These are phyloP conservation scores for Paralagenidium karlingii DNA, from an alignment of 352 stramenopile genomes.

Conservation along the genomic window DNA sequence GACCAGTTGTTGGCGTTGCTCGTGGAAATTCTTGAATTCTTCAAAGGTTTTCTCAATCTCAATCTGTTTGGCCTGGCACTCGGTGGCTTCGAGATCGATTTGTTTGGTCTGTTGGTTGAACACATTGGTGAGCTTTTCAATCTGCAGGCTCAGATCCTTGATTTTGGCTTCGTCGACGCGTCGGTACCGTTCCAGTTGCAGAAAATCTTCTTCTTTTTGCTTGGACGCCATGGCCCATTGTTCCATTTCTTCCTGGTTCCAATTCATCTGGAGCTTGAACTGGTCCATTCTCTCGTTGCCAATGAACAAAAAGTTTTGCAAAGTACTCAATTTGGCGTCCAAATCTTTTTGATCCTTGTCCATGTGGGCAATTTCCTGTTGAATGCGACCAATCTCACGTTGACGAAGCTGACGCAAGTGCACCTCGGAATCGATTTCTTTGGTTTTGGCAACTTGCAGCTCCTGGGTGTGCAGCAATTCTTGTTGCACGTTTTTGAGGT, in stretches of 20 bases:
- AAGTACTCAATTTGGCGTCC: constrained; percentile 74
- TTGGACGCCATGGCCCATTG: constrained; percentile 91
- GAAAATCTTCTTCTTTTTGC: constrained; percentile 93
- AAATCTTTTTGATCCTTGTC: constrained; percentile 64
- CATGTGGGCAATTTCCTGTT: constrained; percentile 56
- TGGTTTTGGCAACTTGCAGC: constrained; percentile 85
- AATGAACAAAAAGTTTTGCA: constrained; percentile 88
- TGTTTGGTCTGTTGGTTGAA: constrained; percentile 65
- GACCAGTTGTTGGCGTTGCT: constrained; percentile 90
- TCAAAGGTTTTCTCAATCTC: constrained; percentile 92
- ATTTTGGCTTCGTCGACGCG: constrained; percentile 91
- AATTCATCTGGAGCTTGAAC: constrained; percentile 96
- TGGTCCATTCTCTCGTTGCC: constrained; percentile 91
- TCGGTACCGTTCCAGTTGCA: constrained; percentile 89
- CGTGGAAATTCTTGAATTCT: constrained; percentile 88
- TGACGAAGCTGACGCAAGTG: constrained; percentile 87
- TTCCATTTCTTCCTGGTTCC: constrained; percentile 97
- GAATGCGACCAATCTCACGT: constrained; percentile 79
- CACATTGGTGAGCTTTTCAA: constrained; percentile 88
- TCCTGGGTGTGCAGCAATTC: constrained; percentile 92
- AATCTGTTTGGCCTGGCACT: constrained; percentile 93
- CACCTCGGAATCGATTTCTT: constrained; percentile 89
- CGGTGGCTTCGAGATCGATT: constrained; percentile 76
- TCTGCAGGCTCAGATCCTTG: constrained; percentile 88
- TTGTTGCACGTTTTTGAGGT: constrained; percentile 93